Evolutionary conservation across 106 monocot genomes (phyloP).

Genomic region (Alisma plantagoaquatica): DNA sequence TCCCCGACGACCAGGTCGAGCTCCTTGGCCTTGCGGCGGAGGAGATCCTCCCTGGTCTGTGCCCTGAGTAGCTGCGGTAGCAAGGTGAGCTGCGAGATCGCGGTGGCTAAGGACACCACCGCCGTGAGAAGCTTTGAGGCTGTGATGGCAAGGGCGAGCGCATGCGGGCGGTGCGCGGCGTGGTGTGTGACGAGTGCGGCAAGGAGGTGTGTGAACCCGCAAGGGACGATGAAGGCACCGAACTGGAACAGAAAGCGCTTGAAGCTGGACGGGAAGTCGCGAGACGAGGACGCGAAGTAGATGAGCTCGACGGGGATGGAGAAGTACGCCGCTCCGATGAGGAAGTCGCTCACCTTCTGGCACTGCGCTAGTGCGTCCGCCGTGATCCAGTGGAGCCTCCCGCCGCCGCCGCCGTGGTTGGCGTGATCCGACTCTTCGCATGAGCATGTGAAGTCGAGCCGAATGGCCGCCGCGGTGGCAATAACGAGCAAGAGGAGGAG

Average conservation of each 20-base stretch:
- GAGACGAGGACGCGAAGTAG: slow-evolving; percentile 49
- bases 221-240: slow-evolving; percentile 61
- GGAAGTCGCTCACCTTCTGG: slow-evolving; percentile 60
- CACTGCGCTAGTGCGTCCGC: too few relatives aligned
- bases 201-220: slow-evolving; percentile 61
- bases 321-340: slow-evolving; percentile 71
- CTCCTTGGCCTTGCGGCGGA: slow-evolving; percentile 50
- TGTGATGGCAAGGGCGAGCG: slow-evolving; percentile 50
- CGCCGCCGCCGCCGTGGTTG: slow-evolving; percentile 39
- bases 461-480: slow-evolving; percentile 17
- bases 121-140: slow-evolving; percentile 62
- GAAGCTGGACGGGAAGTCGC: slow-evolving; percentile 64
- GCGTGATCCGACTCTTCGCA: too few relatives aligned
- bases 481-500: slow-evolving; percentile 9
- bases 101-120: slow-evolving; percentile 61
- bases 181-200: slow-evolving; percentile 55
- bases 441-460: slow-evolving; percentile 24
- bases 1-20: slow-evolving; percentile 44
- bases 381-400: slow-evolving; percentile 40
- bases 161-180: slow-evolving; percentile 45
- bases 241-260: slow-evolving; percentile 72
- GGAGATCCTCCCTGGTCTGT: slow-evolving; percentile 57
- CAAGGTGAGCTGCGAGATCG: slow-evolving; percentile 59
- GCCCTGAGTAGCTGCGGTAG: slow-evolving; percentile 65
- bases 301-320: slow-evolving; percentile 74